These are phyloP conservation scores for Phytophthora colocasiae DNA, from an alignment of 352 stramenopile species.

Conservation along the genomic window DNA sequence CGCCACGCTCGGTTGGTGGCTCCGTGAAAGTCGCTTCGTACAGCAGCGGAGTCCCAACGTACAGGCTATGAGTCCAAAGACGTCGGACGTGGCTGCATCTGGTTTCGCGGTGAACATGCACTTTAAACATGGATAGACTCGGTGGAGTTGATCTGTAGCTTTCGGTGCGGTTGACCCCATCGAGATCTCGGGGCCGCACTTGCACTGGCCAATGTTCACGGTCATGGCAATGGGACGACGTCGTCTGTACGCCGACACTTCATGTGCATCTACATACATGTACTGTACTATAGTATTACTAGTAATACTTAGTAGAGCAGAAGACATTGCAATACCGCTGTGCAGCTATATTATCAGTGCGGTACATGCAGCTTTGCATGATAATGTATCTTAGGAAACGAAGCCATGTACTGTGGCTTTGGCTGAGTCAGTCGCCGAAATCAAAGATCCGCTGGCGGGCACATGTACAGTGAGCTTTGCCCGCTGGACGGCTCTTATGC, in stretches of 20 bases:
- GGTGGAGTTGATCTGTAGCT: conserved; percentile 3
- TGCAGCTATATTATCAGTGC: no score
- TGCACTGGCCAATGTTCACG: conserved; percentile 1
- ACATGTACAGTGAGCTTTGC: no score
- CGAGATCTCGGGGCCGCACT: conserved; percentile 7
- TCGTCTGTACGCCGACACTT: background rate
- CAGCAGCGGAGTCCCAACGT: background rate
- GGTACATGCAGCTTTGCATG: no score
- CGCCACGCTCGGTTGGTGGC: conserved; percentile 6
- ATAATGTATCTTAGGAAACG: no score
- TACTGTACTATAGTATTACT: no score
- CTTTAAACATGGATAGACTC: conserved; percentile 5
- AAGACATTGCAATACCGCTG: no score
- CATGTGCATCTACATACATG: background rate
- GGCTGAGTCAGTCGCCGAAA: no score
- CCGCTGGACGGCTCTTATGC: no score
- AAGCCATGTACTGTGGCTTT: no score
- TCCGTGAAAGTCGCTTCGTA: conserved; percentile 1
- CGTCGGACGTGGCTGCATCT: conserved; percentile 2
- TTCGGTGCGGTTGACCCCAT: conserved; percentile 8
- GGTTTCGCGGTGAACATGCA: conserved; percentile 7
- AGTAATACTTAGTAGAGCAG: no score
- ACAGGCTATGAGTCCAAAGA: conserved; percentile 1
- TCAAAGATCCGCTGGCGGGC: no score
- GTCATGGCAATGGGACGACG: conserved; percentile 4